phyloP scores from a whole-genome alignment of 2,329 filamentous ascomycete genomes.

The Paramyrothecium roridum region DNA sequence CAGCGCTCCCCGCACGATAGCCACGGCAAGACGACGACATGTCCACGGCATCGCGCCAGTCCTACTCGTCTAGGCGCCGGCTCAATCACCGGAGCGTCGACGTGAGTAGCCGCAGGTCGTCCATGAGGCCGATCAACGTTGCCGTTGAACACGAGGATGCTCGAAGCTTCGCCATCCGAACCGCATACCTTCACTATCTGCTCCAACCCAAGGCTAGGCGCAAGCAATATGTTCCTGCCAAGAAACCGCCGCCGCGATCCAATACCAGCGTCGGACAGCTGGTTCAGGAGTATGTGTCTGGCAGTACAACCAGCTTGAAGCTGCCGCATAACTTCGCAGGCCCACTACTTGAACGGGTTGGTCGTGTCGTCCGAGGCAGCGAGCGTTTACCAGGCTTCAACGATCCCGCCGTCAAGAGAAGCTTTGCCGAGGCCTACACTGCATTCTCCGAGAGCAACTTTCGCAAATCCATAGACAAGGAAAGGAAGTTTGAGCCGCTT shows the following conservation, averaged over 20 bases:
- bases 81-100: slow-evolving; percentile 39
- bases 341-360: slow-evolving; percentile 67
- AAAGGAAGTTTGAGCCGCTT: slow-evolving; percentile 86
- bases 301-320: slow-evolving; percentile 48
- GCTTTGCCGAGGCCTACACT: slow-evolving; percentile 92
- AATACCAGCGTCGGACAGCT: slow-evolving; percentile 80
- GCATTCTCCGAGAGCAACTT: slow-evolving; percentile 87
- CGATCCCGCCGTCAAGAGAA: slow-evolving; percentile 86
- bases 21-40: slow-evolving; percentile 8
- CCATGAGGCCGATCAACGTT: slow-evolving; percentile 28
- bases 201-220: slow-evolving; percentile 87
- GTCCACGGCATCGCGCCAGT: slow-evolving; percentile 43
- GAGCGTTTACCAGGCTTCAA: slow-evolving; percentile 86
- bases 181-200: slow-evolving; percentile 89
- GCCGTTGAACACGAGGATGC: slow-evolving; percentile 71
- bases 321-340: slow-evolving; percentile 53
- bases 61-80: slow-evolving; percentile 42
- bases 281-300: slow-evolving; percentile 76
- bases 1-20: slow-evolving; percentile 3
- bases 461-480: slow-evolving; percentile 88
- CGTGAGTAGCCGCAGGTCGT: slow-evolving; percentile 28
- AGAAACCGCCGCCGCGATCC: slow-evolving; percentile 57
- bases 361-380: slow-evolving; percentile 74
- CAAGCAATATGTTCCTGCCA: slow-evolving; percentile 75
- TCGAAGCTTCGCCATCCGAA: slow-evolving; percentile 85